Evolutionary conservation across 192 early-diverging fungal genomes (phyloP).

Genomic region (Allomyces macrogynus): DNA sequence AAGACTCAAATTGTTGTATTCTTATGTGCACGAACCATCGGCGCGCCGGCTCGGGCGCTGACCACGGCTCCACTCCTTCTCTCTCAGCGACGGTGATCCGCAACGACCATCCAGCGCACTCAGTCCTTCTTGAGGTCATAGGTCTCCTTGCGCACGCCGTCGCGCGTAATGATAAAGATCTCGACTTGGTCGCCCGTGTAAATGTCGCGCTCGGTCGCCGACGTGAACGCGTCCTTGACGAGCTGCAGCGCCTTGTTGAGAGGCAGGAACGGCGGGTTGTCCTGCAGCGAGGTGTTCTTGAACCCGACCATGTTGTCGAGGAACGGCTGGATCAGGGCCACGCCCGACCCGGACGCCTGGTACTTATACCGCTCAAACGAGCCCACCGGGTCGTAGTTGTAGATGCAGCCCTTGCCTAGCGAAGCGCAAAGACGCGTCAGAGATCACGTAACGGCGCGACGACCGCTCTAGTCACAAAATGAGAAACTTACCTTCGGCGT

Average conservation of each 20-base stretch:
- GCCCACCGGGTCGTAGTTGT: slow-evolving; percentile 81
- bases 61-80: too few relatives aligned
- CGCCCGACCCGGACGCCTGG: slow-evolving; percentile 61
- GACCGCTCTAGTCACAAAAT: background rate
- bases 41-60: too few relatives aligned
- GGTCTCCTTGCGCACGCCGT: slow-evolving; percentile 50
- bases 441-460: background rate
- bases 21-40: too few relatives aligned
- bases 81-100: too few relatives aligned
- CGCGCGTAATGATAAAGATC: slow-evolving; percentile 64
- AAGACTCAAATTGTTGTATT: too few relatives aligned
- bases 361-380: slow-evolving; percentile 59
- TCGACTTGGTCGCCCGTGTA: slow-evolving; percentile 93
- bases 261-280: slow-evolving; percentile 10
- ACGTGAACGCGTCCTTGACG: slow-evolving; percentile 86
- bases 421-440: background rate
- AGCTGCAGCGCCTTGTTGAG: slow-evolving; percentile 50
- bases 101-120: too few relatives aligned
- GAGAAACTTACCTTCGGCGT: slow-evolving; percentile 42
- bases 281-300: slow-evolving; percentile 28
- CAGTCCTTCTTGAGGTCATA: slow-evolving; percentile 83
- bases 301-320: slow-evolving; percentile 80
- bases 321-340: slow-evolving; percentile 84
- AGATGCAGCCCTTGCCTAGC: slow-evolving; percentile 65
- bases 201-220: slow-evolving; percentile 94